Evolutionary conservation across 2,329 filamentous ascomycete genomes (phyloP), one percentile per base, ranked within the genome.

Genomic region (Helminthosporium solani): DNA sequence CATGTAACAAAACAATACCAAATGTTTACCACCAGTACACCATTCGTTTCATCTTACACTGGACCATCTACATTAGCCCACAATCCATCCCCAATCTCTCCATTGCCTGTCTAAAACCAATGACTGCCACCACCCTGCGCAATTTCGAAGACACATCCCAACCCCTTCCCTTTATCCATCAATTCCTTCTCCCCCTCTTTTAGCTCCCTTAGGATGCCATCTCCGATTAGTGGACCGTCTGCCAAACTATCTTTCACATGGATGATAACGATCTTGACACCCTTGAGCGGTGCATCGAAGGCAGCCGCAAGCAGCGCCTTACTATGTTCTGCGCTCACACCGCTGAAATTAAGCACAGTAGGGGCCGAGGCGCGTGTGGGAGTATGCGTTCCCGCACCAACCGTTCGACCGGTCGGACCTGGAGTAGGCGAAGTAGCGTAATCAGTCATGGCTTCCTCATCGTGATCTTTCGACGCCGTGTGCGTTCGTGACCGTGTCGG

Each of bases 221-320:
- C 83, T 28, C 76, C 80, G 2, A 79, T 82, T 38, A 73, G 68
- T 20, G 82, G 81, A 0, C 83, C 88, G 64, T 96, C 90, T 7
- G 78, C 75, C 44, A 96, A 73, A 18, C 81, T 86, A 54, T 97
- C 92, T 68, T 99, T 99, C 62, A 97, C 82, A 65, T 99, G 94
- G 30, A 97, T 97, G 44, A 97, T 83, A 40, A 96, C 84, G 1
- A 99, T 76, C 52, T 84, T 87, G 21, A 97, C 66, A 0, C 90
- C 90, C 42, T 78, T 75, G 3, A 99, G 75, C 6, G 84, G 84
- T 39, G 62, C 33, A 36, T 61, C 49, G 20, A 66, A 60, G 2
- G 58, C 59, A 3, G 66, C 61, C 0, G 56, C 46, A 0, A 66
- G 49, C 34, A 67, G 25, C 11, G 60, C 65, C 15, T 57, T 59